phyloP scores from a whole-genome alignment of 2,329 filamentous ascomycete species.

The Moelleriella libera region DNA sequence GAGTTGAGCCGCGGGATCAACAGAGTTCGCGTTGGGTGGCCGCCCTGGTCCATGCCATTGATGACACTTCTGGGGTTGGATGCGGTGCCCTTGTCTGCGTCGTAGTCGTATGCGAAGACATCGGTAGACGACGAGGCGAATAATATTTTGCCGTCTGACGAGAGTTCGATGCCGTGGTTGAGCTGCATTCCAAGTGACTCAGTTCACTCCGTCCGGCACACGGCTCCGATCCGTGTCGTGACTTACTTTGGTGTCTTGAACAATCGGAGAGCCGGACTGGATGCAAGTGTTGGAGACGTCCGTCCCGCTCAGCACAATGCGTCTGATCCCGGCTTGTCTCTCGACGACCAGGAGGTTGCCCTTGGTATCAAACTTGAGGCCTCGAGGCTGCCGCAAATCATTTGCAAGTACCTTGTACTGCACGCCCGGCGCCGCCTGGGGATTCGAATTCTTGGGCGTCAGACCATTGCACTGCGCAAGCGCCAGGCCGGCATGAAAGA shows the following conservation, averaged over 20 bases:
- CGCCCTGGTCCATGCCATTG: constrained; percentile 38
- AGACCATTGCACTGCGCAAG: constrained; percentile 4
- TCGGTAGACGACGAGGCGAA: constrained; percentile 31
- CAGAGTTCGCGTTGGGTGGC: constrained; percentile 49
- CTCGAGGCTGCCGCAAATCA: constrained; percentile 13
- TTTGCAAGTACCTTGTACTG: constrained; percentile 12
- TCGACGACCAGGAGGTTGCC: constrained; percentile 24
- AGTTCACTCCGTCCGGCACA: too few species aligned
- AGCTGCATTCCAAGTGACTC: constrained; percentile 15
- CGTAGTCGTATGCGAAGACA: constrained; percentile 43
- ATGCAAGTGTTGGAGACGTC: constrained; percentile 15
- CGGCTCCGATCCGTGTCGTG: neutral
- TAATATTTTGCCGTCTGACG: constrained; percentile 28
- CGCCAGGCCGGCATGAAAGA: neutral
- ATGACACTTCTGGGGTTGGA: constrained; percentile 32
- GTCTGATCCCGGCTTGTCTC: constrained; percentile 16
- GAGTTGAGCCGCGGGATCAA: constrained; percentile 36
- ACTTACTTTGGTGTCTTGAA: constrained; percentile 13
- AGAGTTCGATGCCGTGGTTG: constrained; percentile 35
- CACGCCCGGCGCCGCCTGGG: constrained; percentile 11
- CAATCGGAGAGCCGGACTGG: constrained; percentile 12
- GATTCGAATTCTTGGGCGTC: constrained; percentile 3
- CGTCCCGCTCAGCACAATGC: constrained; percentile 17
- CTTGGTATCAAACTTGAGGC: constrained; percentile 18
- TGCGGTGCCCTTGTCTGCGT: constrained; percentile 31